These are phyloP conservation scores for Podila epicladia DNA, from an alignment of 192 early-diverging fungal species.

Conservation along the genomic window DNA sequence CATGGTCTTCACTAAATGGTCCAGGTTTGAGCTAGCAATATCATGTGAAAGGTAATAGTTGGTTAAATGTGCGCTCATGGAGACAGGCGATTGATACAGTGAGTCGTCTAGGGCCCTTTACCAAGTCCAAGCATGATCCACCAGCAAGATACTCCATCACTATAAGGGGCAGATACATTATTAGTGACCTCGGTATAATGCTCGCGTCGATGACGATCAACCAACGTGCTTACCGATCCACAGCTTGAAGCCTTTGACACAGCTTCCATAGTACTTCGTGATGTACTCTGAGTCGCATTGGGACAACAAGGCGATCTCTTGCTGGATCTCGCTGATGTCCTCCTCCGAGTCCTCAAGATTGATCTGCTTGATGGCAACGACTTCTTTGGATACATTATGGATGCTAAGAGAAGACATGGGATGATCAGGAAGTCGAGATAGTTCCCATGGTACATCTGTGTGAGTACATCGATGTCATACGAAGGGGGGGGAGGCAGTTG, in stretches of 20 bases:
- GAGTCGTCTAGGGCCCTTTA: conserved; percentile 4
- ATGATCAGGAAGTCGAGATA: not conserved
- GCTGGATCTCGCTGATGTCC: conserved; percentile 63
- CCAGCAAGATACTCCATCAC: conserved; percentile 64
- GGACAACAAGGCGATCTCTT: conserved; percentile 59
- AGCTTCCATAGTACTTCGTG: conserved; percentile 59
- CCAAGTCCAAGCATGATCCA: conserved; percentile 62
- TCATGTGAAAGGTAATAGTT: too few relatives aligned
- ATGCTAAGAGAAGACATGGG: conserved; percentile 31
- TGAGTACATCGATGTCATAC: conserved; percentile 1
- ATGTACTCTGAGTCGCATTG: conserved; percentile 60
- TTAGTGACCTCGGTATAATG: too few relatives aligned
- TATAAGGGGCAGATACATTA: conserved; percentile 8
- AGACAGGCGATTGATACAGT: not conserved
- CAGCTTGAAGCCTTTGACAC: conserved; percentile 59
- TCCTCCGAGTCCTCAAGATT: conserved; percentile 62
- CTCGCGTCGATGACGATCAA: too few relatives aligned
- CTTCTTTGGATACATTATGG: conserved; percentile 56
- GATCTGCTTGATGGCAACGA: conserved; percentile 61
- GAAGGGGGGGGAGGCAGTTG: conserved; percentile 5
- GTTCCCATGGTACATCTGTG: too few relatives aligned
- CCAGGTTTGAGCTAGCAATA: conserved; percentile 52
- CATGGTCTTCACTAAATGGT: conserved; percentile 55
- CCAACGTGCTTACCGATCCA: conserved; percentile 56
- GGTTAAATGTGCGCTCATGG: not conserved